These are phyloP conservation scores for Lactarius psammicola DNA, from an alignment of 768 basidiomycete genomes.

Conservation along the genomic window DNA sequence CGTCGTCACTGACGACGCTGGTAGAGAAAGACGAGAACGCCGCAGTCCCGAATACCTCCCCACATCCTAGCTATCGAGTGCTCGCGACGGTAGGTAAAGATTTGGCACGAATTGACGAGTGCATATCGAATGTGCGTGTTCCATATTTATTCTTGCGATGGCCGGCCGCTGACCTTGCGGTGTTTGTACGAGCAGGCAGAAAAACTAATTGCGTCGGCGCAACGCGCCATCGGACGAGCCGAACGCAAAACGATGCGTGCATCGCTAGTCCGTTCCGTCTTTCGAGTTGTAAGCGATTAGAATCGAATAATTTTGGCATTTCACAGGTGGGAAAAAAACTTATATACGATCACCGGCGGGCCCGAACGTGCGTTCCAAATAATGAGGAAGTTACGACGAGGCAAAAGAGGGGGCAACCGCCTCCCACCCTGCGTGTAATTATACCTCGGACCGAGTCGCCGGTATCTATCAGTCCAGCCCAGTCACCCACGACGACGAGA, in stretches of 20 bases:
- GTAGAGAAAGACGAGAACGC: conserved; percentile 12
- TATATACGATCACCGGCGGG: conserved; percentile 20
- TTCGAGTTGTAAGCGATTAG: background rate
- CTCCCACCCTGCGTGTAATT: conserved; percentile 12
- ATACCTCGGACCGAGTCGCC: conserved; percentile 21
- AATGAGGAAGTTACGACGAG: background rate
- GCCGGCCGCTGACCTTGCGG: background rate
- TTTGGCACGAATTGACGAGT: conserved; percentile 53
- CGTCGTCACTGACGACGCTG: conserved; percentile 15
- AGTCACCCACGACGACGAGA: conserved; percentile 34
- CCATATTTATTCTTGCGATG: background rate
- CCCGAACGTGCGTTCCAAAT: background rate
- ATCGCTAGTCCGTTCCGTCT: conserved; percentile 23
- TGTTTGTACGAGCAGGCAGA: conserved; percentile 13
- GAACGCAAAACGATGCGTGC: conserved; percentile 24
- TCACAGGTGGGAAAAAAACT: conserved; percentile 15
- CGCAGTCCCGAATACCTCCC: background rate
- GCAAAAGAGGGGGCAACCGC: conserved; percentile 1
- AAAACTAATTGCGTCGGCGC: conserved; percentile 15
- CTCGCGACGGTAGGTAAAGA: conserved; percentile 57
- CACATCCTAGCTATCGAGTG: conserved; percentile 41
- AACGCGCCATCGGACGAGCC: conserved; percentile 19
- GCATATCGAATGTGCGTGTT: conserved; percentile 49
- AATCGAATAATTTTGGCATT: background rate
- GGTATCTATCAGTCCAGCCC: conserved; percentile 1